phyloP scores from a whole-genome alignment of 2,329 filamentous ascomycete species.

The Aspergillus alliaceus region DNA sequence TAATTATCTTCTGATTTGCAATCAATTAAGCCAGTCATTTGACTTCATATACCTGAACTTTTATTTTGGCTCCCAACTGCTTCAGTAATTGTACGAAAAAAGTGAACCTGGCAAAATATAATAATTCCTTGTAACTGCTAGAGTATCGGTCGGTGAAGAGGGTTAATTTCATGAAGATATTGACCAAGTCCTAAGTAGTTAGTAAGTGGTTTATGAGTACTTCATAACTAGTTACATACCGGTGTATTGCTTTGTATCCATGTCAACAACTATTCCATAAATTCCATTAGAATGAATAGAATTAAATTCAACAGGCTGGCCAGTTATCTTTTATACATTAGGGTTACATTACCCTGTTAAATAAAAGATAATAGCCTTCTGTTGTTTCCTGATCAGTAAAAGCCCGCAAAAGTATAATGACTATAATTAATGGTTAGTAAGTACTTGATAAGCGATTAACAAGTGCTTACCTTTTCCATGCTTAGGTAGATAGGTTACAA shows the following conservation, averaged over 20 bases:
- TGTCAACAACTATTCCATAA: neutral
- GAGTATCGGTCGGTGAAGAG: neutral
- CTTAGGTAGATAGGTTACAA: too few species aligned
- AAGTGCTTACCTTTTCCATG: too few species aligned
- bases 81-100: neutral
- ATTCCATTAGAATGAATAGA: neutral
- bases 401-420: too few species aligned
- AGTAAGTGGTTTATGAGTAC: neutral
- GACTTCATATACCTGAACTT: neutral
- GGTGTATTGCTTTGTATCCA: too few species aligned
- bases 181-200: neutral
- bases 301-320: neutral
- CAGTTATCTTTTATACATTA: neutral
- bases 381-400: too few species aligned
- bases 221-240: neutral
- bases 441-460: too few species aligned
- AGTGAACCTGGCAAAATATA: neutral
- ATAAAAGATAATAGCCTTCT: too few species aligned
- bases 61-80: neutral
- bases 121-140: neutral
- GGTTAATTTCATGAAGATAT: neutral
- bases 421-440: too few species aligned
- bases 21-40: neutral
- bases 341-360: too few species aligned
- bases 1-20: too few species aligned